Evolutionary conservation across 1,139 yeast species (phyloP), one percentile per base, ranked within the genome.

Genomic region (Ogataea hybrid): DNA sequence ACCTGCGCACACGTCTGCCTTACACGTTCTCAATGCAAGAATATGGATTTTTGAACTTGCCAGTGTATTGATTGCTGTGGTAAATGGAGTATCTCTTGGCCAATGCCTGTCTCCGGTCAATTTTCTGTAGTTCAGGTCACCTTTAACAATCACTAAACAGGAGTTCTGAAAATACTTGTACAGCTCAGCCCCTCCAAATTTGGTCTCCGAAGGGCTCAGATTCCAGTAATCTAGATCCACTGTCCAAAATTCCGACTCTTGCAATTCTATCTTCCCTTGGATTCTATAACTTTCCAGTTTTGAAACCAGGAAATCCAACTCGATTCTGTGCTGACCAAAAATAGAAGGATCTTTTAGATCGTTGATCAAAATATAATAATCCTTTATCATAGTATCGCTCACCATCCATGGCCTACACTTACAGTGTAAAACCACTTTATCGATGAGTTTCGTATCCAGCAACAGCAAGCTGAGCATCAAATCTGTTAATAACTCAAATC

Each of bases 321-420:
- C 75, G 7, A 53, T 62, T 8, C 67, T 69, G 54, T 74, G 70
- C 4, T 71, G 68, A 2, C 71, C 68, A 66, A 84, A 88, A 50
- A 80, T 71, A 5, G 62, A 45, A 4, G 68, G 54, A 54, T 82
- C 77, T 16, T 58, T 59, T 54, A 92, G 70, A 55, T 87, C 88
- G 25, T 66, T 57, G 25, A 88, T 58, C 43, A 89, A 68, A 32
- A 73, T 65, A 35, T 71, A 70, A 51, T 87, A 79, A 64, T 92
- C 99, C 53, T 81, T 80, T 20, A 87, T 78, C 77, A 89, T 80
- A 11, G 94, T 94, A 62, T 92, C 99, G 56, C 96, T 86, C 16
- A 92, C 98, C 81, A 92, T 90, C 95, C 97, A 92, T 30, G 98
- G 97, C 49, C 88, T 75, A 44, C 81, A 79, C 65, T 92, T 92